Evolutionary conservation across 352 stramenopile genomes (phyloP).

Genomic region (Aphanomyces stellatus): DNA sequence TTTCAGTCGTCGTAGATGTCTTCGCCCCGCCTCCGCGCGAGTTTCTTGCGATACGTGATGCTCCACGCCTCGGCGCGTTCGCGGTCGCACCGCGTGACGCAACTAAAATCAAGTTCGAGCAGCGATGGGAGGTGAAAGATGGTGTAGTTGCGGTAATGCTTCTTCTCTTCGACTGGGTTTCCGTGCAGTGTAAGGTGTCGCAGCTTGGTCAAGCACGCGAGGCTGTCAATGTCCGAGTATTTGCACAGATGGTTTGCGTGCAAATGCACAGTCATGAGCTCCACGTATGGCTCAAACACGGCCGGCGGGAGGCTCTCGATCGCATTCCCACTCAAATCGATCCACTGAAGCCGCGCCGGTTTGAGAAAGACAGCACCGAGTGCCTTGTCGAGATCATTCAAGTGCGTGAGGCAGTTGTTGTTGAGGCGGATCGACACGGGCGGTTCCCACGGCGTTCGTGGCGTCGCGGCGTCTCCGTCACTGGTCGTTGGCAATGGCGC

Average conservation of each 20-base stretch:
- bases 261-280: constrained; percentile 60
- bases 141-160: constrained; percentile 80
- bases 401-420: constrained; percentile 48
- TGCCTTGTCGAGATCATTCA: constrained; percentile 48
- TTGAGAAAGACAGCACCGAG: constrained; percentile 41
- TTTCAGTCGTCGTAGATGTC: constrained; percentile 4
- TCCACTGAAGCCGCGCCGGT: constrained; percentile 41
- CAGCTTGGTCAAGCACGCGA: constrained; percentile 43
- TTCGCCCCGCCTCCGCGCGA: constrained; percentile 13
- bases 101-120: constrained; percentile 68
- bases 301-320: constrained; percentile 29
- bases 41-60: constrained; percentile 48
- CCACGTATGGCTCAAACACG: constrained; percentile 36
- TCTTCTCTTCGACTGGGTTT: constrained; percentile 81
- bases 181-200: constrained; percentile 65
- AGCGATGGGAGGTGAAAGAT: constrained; percentile 57
- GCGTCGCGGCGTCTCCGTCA: background rate
- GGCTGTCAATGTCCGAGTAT: constrained; percentile 53
- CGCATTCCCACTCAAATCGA: constrained; percentile 53
- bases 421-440: constrained; percentile 47
- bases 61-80: constrained; percentile 60
- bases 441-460: background rate
- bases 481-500: background rate
- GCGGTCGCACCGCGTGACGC: constrained; percentile 52
- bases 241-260: constrained; percentile 58